These are phyloP conservation scores for Verticillium dahliae DNA, from an alignment of 2,329 filamentous ascomycete species.

Conservation along the genomic window DNA sequence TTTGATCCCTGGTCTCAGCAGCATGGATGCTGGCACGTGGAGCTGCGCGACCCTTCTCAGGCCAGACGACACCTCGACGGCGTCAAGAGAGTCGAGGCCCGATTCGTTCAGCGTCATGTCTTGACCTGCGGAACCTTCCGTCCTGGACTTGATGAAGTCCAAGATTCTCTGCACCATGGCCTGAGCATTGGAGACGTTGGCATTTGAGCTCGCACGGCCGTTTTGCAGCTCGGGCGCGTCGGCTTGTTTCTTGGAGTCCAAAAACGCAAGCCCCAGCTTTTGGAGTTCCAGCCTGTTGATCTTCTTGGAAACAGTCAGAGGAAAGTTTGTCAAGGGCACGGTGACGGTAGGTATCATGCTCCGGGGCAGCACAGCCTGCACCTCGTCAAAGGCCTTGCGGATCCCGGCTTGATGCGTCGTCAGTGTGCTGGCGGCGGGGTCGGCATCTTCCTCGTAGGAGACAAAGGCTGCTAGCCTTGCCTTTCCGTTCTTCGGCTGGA, in stretches of 20 bases:
- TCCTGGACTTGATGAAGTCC: background rate
- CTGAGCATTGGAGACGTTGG: background rate
- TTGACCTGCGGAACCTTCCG: too few species aligned
- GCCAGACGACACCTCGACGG: background rate
- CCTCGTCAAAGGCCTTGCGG: background rate
- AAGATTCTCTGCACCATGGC: background rate
- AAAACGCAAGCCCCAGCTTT: background rate
- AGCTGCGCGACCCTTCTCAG: background rate
- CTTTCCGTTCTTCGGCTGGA: background rate
- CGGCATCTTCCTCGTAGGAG: background rate
- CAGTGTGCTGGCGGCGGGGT: background rate
- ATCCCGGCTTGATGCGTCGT: background rate
- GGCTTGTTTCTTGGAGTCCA: background rate
- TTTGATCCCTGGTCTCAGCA: background rate
- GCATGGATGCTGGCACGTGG: background rate
- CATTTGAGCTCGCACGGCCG: background rate
- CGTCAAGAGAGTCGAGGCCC: background rate
- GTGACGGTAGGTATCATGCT: background rate
- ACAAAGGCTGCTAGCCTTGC: background rate
- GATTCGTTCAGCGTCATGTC: background rate
- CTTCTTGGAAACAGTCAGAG: background rate
- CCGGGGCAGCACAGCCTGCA: background rate
- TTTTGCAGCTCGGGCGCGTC: background rate
- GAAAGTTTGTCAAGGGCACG: background rate
- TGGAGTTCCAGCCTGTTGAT: background rate